These are phyloP conservation scores for Dalechampia spathulata DNA, from an alignment of 441 rosid species.

Conservation along the genomic window DNA sequence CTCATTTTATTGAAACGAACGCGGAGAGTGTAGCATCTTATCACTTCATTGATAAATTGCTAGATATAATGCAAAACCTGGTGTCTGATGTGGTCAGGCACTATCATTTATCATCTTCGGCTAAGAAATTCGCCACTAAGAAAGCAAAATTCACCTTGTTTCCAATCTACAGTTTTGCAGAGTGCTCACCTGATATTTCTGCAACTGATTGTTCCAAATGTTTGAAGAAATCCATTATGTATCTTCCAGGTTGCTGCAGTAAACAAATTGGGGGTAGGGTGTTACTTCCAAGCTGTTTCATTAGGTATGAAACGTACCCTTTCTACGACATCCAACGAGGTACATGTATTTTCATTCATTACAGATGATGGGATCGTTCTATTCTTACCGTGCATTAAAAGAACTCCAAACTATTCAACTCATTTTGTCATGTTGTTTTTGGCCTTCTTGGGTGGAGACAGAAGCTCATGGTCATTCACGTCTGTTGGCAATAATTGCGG, in stretches of 20 bases:
- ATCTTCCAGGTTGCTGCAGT: conserved; percentile 7
- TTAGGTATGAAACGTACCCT: conserved; percentile 6
- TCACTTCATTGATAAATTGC: not conserved
- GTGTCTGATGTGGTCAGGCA: not conserved
- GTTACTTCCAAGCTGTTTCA: conserved; percentile 4
- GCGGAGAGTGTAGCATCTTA: not conserved
- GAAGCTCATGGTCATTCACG: not conserved
- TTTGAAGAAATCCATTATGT: conserved; percentile 4
- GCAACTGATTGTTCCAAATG: not conserved
- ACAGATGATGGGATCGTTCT: not conserved
- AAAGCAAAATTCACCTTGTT: not conserved
- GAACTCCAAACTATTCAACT: not conserved
- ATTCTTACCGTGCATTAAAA: not conserved
- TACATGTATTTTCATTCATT: not conserved
- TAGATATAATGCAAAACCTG: not conserved
- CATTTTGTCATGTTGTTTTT: not conserved
- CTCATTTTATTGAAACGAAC: not conserved
- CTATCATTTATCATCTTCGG: not conserved
- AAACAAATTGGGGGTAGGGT: not conserved
- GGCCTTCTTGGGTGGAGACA: not conserved
- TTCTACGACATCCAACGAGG: conserved; percentile 2
- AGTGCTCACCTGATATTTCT: not conserved
- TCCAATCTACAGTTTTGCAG: not conserved
- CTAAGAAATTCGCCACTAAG: not conserved
- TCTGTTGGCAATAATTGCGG: not conserved